phyloP scores from a whole-genome alignment of 345 rosid species.

The Alliaria petiolata region DNA sequence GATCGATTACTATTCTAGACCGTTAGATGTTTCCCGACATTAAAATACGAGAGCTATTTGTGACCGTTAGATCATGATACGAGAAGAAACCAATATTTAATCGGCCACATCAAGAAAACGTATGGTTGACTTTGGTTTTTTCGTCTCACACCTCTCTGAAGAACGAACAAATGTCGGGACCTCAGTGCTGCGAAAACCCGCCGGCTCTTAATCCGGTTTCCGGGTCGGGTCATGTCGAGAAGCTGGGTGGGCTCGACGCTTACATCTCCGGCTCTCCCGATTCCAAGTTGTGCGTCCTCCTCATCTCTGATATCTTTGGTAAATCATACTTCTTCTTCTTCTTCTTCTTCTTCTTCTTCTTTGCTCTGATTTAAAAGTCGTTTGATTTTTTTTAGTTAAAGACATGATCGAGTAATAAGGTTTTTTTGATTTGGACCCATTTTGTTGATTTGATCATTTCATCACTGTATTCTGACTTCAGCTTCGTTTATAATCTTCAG shows the following conservation, averaged over 20 bases:
- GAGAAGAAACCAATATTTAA: neutral
- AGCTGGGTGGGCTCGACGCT: slow-evolving; percentile 56
- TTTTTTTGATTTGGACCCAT: neutral
- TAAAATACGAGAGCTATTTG: neutral
- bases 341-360: neutral
- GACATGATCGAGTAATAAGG: neutral
- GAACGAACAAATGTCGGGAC: slow-evolving; percentile 46
- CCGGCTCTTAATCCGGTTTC: slow-evolving; percentile 45
- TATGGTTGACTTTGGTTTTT: neutral
- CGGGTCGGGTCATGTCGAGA: slow-evolving; percentile 61
- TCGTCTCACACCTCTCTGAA: neutral
- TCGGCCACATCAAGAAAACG: neutral
- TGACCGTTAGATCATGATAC: neutral
- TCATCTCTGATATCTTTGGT: slow-evolving; percentile 72
- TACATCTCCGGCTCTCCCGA: slow-evolving; percentile 60
- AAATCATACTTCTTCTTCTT: neutral
- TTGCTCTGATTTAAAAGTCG: neutral
- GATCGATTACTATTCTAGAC: neutral
- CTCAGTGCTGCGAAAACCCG: slow-evolving; percentile 78
- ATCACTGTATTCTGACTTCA: neutral
- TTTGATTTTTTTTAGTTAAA: neutral
- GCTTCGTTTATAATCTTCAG: slow-evolving; percentile 31
- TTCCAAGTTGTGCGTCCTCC: slow-evolving; percentile 57
- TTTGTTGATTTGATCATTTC: neutral
- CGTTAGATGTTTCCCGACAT: slow-evolving; percentile 8